Base-by-base conservation (phyloP, 2,329 filamentous ascomycete genomes). In the Aspergillus clavatus region DNA sequence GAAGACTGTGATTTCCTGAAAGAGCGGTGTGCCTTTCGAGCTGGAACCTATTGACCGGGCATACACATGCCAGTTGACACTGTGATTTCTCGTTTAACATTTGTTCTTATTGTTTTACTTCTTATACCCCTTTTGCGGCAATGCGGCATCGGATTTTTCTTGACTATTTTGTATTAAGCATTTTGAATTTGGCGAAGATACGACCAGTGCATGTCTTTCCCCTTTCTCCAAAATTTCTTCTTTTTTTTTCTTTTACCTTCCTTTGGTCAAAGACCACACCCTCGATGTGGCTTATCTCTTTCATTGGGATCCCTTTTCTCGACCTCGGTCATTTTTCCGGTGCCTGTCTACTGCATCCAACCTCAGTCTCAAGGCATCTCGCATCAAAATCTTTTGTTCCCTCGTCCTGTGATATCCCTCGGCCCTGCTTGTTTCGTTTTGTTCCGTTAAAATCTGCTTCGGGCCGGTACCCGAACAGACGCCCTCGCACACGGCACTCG, bases 71-170 rank as follows among this genome's bases (percentile, higher is more conserved):
- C 29, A 18, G 28, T n/a, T 35, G 31, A 18, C 31, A 16, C 4
- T 11, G 18, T 12, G 31, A 21, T 5, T 18, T 35, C 14, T 35
- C 31, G 18, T 35, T 18, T 26, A 27, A 36, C 37, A 38, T 40
- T 42, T 44, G 28, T 27, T 45, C 44, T 22, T 48, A 33, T 48
- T 47, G 26, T 22, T 26, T 24, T 51, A 22, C 35, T 37, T 35
- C 42, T 44, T 55, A 55, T 54, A 51, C 48, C 50, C 53, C 53
- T 39, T 40, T 42, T 53, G 38, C 38, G 14, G 22, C 38, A 35
- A 19, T 40, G 38, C 14, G 38, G 38, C 38, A 28, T 28, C 18
- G 38, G n/a, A 24, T 5, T 18, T 16, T 26, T 18, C 7, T 27
- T 39, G 14, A 12, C 16, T 39, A 28, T 7, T 14, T 38, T 5